Conservation (phyloP, 768 basidiomycete genomes). For the Hygrocybe coccinea region DNA sequence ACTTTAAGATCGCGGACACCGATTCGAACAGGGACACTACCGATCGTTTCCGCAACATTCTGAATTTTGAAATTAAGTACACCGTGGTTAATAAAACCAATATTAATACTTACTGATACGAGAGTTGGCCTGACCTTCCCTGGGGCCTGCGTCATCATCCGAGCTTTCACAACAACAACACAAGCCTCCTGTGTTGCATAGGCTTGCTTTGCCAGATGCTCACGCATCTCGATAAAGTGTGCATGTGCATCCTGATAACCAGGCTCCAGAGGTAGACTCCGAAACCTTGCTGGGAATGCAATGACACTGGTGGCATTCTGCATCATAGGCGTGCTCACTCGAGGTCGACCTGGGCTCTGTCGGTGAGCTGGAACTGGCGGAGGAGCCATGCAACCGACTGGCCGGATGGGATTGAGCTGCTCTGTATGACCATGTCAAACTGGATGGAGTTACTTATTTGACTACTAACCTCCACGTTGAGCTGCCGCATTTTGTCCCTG, state of each 20-base stretch:
- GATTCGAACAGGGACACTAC: slow-evolving; percentile 23
- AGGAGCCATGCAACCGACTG: not conserved
- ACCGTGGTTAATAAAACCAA: not conserved
- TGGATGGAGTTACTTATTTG: not conserved
- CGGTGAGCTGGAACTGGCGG: not conserved
- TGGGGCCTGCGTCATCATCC: not conserved
- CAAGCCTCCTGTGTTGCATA: not conserved
- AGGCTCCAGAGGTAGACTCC: not conserved
- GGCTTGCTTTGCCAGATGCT: not conserved
- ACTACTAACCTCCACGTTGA: slow-evolving; percentile 5
- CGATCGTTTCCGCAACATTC: slow-evolving; percentile 19
- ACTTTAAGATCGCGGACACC: slow-evolving; percentile 16
- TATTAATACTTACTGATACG: slow-evolving; percentile 2
- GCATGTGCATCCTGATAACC: slow-evolving; percentile 4
- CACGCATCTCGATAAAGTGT: not conserved
- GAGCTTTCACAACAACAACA: not conserved
- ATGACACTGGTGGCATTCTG: not conserved
- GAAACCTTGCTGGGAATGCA: not conserved
- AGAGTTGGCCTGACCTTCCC: not conserved
- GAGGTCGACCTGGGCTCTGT: not conserved
- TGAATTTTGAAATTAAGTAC: not conserved
- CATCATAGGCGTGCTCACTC: not conserved
- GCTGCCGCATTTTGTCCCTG: not conserved
- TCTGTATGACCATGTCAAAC: not conserved
- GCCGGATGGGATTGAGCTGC: not conserved